Conservation (phyloP, 2,329 filamentous ascomycete genomes). For the Colletotrichum tanaceti region DNA sequence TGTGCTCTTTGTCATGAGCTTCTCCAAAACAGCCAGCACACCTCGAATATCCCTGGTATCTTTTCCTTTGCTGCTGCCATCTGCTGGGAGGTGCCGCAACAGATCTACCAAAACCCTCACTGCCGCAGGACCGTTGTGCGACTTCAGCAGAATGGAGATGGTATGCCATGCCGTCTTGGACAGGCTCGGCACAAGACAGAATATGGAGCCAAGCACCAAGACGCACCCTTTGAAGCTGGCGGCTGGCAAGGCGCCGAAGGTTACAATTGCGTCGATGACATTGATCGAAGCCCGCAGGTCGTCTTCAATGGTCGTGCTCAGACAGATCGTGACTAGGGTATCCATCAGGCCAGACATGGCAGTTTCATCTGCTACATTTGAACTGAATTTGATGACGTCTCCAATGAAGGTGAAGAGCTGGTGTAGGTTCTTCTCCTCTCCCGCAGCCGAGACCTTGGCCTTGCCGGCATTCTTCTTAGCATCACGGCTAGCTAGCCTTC, state of each 20-base stretch:
- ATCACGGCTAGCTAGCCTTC: conserved; percentile 59
- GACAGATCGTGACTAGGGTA: conserved; percentile 73
- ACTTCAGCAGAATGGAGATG: conserved; percentile 76
- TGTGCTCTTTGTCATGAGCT: conserved; percentile 69
- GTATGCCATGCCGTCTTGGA: conserved; percentile 76
- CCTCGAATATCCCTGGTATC: conserved; percentile 70
- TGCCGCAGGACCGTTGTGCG: conserved; percentile 77
- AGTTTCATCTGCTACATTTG: conserved; percentile 72
- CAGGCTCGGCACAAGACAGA: conserved; percentile 71
- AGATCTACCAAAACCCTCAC: conserved; percentile 74
- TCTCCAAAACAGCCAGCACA: conserved; percentile 71
- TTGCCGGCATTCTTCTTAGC: conserved; percentile 53
- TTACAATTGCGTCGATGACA: conserved; percentile 77
- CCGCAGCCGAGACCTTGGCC: conserved; percentile 54
- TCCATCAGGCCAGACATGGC: conserved; percentile 72
- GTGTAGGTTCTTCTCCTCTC: conserved; percentile 71
- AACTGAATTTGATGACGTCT: conserved; percentile 81
- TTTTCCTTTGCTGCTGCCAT: conserved; percentile 60
- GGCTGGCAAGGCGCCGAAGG: conserved; percentile 75
- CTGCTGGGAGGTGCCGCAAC: conserved; percentile 61
- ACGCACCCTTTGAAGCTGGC: conserved; percentile 73
- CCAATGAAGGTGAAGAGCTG: conserved; percentile 74
- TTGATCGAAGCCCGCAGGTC: conserved; percentile 76
- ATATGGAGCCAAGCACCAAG: conserved; percentile 78
- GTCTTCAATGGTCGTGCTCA: conserved; percentile 71